Base-by-base conservation (phyloP, 106 monocot genomes). In the Amphibolis antarctica region DNA sequence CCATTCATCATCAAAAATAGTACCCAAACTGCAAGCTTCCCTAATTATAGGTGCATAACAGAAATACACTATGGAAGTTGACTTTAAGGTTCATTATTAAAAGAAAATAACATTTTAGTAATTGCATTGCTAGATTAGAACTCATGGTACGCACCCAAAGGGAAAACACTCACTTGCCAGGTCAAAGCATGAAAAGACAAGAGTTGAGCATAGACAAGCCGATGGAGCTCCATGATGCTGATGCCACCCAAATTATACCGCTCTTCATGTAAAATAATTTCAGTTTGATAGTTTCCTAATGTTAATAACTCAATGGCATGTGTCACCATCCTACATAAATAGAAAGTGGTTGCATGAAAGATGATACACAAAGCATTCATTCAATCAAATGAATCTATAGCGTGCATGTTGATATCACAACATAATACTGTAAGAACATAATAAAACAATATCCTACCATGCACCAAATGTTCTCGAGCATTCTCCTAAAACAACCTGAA, bases 401-500 rank as follows among this genome's bases (percentile, higher is more conserved):
- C 36, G 7, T 2, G 7, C 36, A 36, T 7, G 36, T 36, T 36
- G 36, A 36, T 36, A 36, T 36, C 36, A 36, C 36, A 36, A 2
- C 36, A 36, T 36, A 36, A 36, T 36, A 4, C 36, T 7, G 7
- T 7, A 36, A 2, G 2, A 36, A 36, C 7, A 36, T 36, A 36
- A 36, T 36, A 53, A 27, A 68, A 68, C 30, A 27, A 66, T 53
- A 65, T 21, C 80, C 82, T 68, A 96, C 96, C 96, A 96, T 46
- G 96, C 79, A 17, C 90, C 96, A 82, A 86, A 96, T 62, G 75
- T 63, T 65, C 80, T 96, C 45, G 80, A 79, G 76, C 86, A 90
- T 70, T 96, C 86, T 52, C 90, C 89, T 61, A 96, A 69, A 60
- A 96, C 82, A 85, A 90, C 86, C 96, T 96, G 71, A 53, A 47